Conservation (phyloP, 306 rosid genomes). For the Quercus aquifolioides region DNA sequence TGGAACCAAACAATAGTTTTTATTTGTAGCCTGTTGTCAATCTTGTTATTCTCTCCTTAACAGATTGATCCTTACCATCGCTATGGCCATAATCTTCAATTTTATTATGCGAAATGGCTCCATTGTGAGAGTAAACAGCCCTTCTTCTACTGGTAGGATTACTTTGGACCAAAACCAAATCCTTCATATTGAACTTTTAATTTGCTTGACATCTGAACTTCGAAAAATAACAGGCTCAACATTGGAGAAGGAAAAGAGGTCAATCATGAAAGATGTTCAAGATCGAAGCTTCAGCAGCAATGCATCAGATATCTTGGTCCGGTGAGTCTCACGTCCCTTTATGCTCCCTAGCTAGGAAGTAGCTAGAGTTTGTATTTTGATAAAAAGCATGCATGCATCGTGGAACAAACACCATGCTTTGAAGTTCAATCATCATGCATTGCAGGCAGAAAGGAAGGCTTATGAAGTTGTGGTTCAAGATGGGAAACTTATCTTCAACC, state of each 20-base stretch:
- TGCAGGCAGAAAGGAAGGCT: constrained; percentile 29
- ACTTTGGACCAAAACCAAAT: background rate
- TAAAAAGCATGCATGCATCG: background rate
- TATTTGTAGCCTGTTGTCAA: constrained; percentile 6
- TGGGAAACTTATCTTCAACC: constrained; percentile 55
- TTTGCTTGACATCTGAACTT: background rate
- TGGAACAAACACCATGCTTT: background rate
- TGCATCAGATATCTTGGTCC: constrained; percentile 82
- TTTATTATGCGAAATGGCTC: constrained; percentile 74
- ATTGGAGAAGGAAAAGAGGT: too few species aligned
- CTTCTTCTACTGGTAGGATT: constrained; percentile 78
- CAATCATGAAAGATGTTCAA: too few species aligned
- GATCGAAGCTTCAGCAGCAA: too few species aligned
- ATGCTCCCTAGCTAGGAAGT: background rate
- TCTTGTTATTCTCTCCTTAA: constrained; percentile 12
- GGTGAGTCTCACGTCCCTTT: constrained; percentile 40
- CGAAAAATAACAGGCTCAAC: too few species aligned
- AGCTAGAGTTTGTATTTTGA: background rate
- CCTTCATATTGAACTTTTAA: background rate
- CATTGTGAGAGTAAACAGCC: constrained; percentile 75
- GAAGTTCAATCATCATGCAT: background rate
- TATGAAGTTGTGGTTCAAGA: constrained; percentile 45
- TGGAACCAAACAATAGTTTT: constrained; percentile 8
- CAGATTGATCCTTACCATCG: constrained; percentile 96
- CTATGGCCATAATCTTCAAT: constrained; percentile 89